Evolutionary conservation across 495 filamentous ascomycete genomes (phyloP), one percentile per base, ranked within the genome.

Genomic region (Venustampulla echinocandica): DNA sequence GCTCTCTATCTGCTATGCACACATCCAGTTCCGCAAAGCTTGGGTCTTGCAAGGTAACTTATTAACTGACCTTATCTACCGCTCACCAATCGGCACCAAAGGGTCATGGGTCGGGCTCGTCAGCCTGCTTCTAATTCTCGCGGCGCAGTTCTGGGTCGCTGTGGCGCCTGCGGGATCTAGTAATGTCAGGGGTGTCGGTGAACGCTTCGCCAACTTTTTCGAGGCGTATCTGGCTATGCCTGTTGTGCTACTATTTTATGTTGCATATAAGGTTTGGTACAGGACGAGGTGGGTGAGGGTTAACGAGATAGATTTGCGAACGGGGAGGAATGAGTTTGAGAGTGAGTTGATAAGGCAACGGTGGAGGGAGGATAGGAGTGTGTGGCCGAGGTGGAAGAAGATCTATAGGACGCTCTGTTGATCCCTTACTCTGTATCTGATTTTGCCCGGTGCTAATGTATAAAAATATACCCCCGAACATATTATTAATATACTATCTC

Each of bases 71-170:
- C 68, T 98, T 15, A 77, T 87, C 2, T 98, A 90, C 73, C 68
- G 59, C 6, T 86, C 85, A 1, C 89, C 93, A 52, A 75, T 85
- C 1, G 92, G 92, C 42, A 67, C 89, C 1, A 61, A 77, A 13
- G 92, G 90, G 2, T 93, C 87, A 0, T 96, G 81, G 76, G 42
- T 95, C 22, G 92, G 92, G 4, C 74, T 96, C 50, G 51, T 67
- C 33, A 78, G 92, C 60, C 92, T 95, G 61, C 38, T 73, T 17
- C 67, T 93, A 4, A 82, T 98, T n/a, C 75, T 97, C 18, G 59
- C 88, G 36, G 90, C 87, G 7, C 90, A 97, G 57, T 93, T 97
- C 70, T 96, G 90, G 90, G 84, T 82, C 22, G 89, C 84, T 14
- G 80, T 89, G 18, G 82, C 80, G 43, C 90, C 92, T 2, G 65